Base-by-base conservation (phyloP, 768 basidiomycete genomes). In the Mycena kentingensis region DNA sequence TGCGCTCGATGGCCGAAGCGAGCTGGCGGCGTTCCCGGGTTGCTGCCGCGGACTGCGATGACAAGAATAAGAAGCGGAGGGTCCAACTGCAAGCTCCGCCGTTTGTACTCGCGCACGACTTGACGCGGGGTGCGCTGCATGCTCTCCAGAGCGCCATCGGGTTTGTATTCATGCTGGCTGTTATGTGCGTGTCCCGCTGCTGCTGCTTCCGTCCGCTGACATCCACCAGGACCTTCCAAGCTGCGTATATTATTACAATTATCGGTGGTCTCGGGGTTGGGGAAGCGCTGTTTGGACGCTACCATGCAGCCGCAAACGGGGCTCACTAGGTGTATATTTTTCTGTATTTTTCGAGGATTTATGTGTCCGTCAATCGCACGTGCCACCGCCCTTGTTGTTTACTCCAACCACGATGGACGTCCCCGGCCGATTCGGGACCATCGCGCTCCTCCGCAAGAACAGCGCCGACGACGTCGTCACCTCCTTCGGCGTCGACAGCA, bases 401-500 rank as follows among this genome's bases (percentile, higher is more conserved):
- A 51, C 55, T 45, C 31, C 41, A 26, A 22, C 46, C 13, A 29
- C 34, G 22, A 52, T 59, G 53, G 58, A 59, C 51, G 32, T 34
- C 13, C 58, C 58, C 5, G 58, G 58, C 2, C 49, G 53, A 28
- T 59, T 45, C 21, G 58, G 58, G 4, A 54, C 53, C 12, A 41
- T 59, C 13, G 31, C 41, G 26, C 58, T 59, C 16, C 46, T 59
- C n/a, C 58, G 58, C 25, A 28, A 18, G 16, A 36, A 38, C 18
- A 27, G 37, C 38, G 37, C 73, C 1, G 67, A 74, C 46, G 67
- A 69, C 0, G 70, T 80, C 8, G 70, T 88, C 22, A 84, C 88
- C 1, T 75, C 85, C 1, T 90, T 85, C 55, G 88, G 88, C 4
- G 82, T 90, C 60, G 88, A 90, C 69, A 75, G 81, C 4, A 77